phyloP scores from a whole-genome alignment of 345 rosid species.

The Arabis alpina region DNA sequence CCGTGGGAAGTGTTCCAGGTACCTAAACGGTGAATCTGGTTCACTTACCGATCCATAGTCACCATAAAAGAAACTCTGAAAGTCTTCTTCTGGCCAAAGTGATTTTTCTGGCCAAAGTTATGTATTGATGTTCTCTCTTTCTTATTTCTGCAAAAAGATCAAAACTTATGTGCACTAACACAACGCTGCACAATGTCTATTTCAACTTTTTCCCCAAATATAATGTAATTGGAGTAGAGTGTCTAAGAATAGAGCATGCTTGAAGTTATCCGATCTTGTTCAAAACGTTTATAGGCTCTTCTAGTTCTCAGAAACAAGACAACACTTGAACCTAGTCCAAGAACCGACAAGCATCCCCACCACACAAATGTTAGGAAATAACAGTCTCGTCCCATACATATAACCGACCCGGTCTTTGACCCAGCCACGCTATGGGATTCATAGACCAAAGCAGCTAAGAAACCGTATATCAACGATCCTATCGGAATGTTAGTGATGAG shows the following conservation, averaged over 20 bases:
- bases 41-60: too few relatives aligned
- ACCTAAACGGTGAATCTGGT: too few relatives aligned
- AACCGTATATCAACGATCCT: constrained; percentile 80
- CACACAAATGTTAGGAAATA: constrained; percentile 74
- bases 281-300: constrained; percentile 76
- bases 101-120: too few relatives aligned
- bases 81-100: too few relatives aligned
- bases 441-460: constrained; percentile 80
- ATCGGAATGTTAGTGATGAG: constrained; percentile 90
- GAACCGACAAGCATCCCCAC: constrained; percentile 87
- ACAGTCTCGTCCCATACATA: constrained; percentile 86
- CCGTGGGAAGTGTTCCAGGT: neutral
- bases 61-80: neutral
- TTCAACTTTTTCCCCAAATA: neutral
- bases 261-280: constrained; percentile 53
- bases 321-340: constrained; percentile 68
- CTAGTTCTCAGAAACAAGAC: constrained; percentile 79
- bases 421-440: constrained; percentile 56
- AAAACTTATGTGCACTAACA: constrained; percentile 16
- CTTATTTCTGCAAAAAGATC: constrained; percentile 13
- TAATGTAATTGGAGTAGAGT: neutral
- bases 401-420: constrained; percentile 27
- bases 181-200: constrained; percentile 15
- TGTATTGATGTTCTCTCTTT: neutral
- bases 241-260: constrained; percentile 33